Evolutionary conservation across 805 yeast genomes (phyloP), one percentile per base, ranked within the genome.

Genomic region (Metschnikowia orientalis): DNA sequence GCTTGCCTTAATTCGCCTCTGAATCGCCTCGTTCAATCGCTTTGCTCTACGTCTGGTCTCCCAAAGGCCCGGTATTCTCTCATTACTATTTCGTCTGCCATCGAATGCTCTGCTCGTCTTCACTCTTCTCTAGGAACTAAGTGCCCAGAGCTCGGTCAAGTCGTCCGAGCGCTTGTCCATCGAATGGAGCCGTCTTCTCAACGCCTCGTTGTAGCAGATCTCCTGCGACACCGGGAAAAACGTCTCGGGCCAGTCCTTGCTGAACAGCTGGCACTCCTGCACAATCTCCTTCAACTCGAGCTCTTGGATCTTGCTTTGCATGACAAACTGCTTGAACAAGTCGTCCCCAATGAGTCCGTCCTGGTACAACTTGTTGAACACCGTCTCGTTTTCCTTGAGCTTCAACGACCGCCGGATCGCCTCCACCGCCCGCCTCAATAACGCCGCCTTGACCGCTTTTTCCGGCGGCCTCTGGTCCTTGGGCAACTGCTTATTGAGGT

Each of bases 331-430:
- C 56, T 83, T 81, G 71, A 76, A 82, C 21, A 85, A 66, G 33
- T 84, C 95, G 50, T 92, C 97, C 20, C 97, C 97, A 41, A 92
- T 79, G 11, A 88, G 77, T 0, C 97, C 97, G 34, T 76, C 77
- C 53, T 89, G 90, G 56, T 88, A 89, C 40, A 92, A 66, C 34
- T 73, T 67, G 31, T 73, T 76, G 50, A 87, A 73, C 36, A 71
- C 76, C 5, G 80, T 79, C 56, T 83, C 83, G 41, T 74, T 69
- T 54, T 90, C 97, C 54, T 83, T 81, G 54, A 88, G 63, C 51
- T 84, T 82, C 57, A 90, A 70, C 40, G 92, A 70, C 51, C 95
- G 74, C 58, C 94, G 78, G 36, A 92, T 68, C 8, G 88, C 83
- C 61, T 90, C 97, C 6, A 89, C 82, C n/a, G 95, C 77, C 29